These are phyloP conservation scores for Phaseolus lunatus DNA, from an alignment of 306 rosid genomes.

Conservation along the genomic window DNA sequence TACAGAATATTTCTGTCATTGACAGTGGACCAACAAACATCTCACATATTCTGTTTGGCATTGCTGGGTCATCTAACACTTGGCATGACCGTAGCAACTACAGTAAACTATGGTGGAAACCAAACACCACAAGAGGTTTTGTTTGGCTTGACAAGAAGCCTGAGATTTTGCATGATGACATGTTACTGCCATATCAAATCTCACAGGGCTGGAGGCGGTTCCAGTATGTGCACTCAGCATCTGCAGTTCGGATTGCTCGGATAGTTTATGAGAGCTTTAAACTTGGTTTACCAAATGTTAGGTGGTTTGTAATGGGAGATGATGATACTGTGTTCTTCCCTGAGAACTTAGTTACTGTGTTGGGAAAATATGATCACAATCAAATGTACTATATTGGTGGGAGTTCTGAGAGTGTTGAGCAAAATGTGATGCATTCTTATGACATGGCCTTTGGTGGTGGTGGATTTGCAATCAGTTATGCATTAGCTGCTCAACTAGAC, in stretches of 20 bases:
- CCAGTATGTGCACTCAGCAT: constrained; percentile 59
- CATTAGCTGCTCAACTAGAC: constrained; percentile 76
- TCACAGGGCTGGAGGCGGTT: constrained; percentile 65
- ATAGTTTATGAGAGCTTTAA: constrained; percentile 74
- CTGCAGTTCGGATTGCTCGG: constrained; percentile 88
- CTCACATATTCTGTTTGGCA: constrained; percentile 83
- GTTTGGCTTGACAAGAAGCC: constrained; percentile 80
- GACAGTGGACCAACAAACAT: constrained; percentile 62
- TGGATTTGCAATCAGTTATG: constrained; percentile 82
- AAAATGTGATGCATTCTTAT: constrained; percentile 74
- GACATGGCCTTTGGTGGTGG: constrained; percentile 99
- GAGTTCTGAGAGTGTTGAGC: constrained; percentile 95
- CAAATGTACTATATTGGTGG: constrained; percentile 83
- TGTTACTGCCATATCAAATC: constrained; percentile 59
- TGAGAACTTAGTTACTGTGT: constrained; percentile 73
- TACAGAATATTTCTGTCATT: constrained; percentile 21
- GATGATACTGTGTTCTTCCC: constrained; percentile 90
- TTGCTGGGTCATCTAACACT: constrained; percentile 72
- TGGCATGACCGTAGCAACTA: constrained; percentile 71
- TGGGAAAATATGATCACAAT: constrained; percentile 73
- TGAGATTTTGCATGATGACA: neutral
- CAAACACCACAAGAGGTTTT: constrained; percentile 66
- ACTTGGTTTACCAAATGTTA: constrained; percentile 69
- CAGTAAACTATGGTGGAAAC: constrained; percentile 78
- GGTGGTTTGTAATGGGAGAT: constrained; percentile 99